A percentile compares a stretch with the other conserved stretches of the same genome.
These are phyloP conservation scores for Aspergillus olivimuriae DNA, from an alignment of 495 filamentous ascomycete genomes.

Conservation along the genomic window DNA sequence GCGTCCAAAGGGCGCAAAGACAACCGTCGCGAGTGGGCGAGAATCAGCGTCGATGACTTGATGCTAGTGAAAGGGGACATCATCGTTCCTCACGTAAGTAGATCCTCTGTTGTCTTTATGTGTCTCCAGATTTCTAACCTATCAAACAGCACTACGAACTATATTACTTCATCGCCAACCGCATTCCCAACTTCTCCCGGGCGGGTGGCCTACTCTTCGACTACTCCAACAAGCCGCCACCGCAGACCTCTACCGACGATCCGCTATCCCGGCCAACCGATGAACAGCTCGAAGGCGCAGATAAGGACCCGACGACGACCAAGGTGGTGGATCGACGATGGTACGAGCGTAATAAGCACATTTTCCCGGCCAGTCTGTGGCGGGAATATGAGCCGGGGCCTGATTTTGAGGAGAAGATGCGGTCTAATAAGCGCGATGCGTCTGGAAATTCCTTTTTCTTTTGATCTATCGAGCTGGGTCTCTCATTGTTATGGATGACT, in stretches of 20 bases:
- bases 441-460: conserved; percentile 95
- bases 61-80: conserved; percentile 89
- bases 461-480: too few species aligned
- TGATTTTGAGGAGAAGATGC: conserved; percentile 74
- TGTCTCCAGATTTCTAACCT: too few species aligned
- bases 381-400: conserved; percentile 87
- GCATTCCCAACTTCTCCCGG: conserved; percentile 60
- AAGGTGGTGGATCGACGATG: conserved; percentile 95
- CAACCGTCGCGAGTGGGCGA: conserved; percentile 78
- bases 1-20: conserved; percentile 51
- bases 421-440: conserved; percentile 59
- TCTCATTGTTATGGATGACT: too few species aligned
- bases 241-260: conserved; percentile 28
- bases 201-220: conserved; percentile 59
- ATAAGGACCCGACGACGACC: conserved; percentile 76
- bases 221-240: conserved; percentile 57
- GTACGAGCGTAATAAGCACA: conserved; percentile 97
- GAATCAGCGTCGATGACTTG: conserved; percentile 92
- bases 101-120: neutral
- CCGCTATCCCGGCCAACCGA: conserved; percentile 41
- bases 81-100: conserved; percentile 90
- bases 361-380: conserved; percentile 94
- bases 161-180: conserved; percentile 94
- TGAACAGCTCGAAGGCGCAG: conserved; percentile 62
- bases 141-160: conserved; percentile 81